Base-by-base conservation (phyloP, 768 basidiomycete genomes). In the Collybia mongolica region DNA sequence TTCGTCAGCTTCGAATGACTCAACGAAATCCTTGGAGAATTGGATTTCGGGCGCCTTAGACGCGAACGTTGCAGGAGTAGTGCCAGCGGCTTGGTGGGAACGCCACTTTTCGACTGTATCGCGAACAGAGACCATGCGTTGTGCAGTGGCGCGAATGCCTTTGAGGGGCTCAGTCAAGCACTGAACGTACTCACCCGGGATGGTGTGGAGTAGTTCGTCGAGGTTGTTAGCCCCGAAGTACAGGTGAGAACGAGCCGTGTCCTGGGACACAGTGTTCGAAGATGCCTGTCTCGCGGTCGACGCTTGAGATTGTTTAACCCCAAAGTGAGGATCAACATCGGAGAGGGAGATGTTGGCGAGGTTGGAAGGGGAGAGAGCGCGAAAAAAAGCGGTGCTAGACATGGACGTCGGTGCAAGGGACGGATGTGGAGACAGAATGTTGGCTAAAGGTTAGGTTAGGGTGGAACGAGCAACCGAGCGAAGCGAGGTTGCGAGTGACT, bases 101-200 rank as follows among this genome's bases (percentile, higher is more conserved):
- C 37, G 18, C 42, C 42, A 48, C 24, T 51, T 51, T 12, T 22
- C 5, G 14, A 54, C 20, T 18, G 48, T 53, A 18, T 24, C 20
- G 15, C 53, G 41, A 2, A 26, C 18, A 5, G 23, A 7, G n/a
- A 6, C 18, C 17, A 54, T 19, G 36, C 46, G 46, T 17, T 32
- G 18, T 28, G 49, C 39, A 6, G 19, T 29, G 24, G 1, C 0
- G 5, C 32, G 36, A 7, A 57, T 20, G 11, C n/a, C 44, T 3
- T 24, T 15, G 26, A 57, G 49, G 18, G 52, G 52, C 12, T 50
- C 53, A 8, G 22, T 17, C 0, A 57, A 53, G 9, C 53, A 29
- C 15, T 36, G 15, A 15, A 42, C 23, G 51, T 54, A 57, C 14
- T 57, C 55, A 17, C 17, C 43, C 17, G 53, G 53, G 55, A 54